Percentiles rank a stretch among this genome's conserved stretches.
These are phyloP conservation scores for Aspergillus brunneoviolaceus DNA, from an alignment of 2,329 filamentous ascomycete species.

Conservation along the genomic window DNA sequence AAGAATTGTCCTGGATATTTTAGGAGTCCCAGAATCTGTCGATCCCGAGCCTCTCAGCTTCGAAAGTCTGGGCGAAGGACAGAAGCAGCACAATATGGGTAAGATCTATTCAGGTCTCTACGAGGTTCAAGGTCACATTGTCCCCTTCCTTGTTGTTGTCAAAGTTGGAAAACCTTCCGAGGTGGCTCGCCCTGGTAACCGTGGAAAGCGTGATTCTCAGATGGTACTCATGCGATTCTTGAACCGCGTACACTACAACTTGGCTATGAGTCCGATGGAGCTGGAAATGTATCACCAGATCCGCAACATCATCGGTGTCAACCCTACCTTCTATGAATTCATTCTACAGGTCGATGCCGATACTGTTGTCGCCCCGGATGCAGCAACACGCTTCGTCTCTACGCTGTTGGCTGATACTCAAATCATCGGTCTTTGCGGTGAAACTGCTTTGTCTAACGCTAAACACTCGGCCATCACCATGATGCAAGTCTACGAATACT, in stretches of 20 bases:
- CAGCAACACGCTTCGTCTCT: slow-evolving; percentile 87
- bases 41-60: slow-evolving; percentile 97
- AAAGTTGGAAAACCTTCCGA: slow-evolving; percentile 89
- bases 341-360: slow-evolving; percentile 96
- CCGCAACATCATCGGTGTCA: slow-evolving; percentile 96
- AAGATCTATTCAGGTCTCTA: slow-evolving; percentile 98
- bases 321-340: slow-evolving; percentile 97
- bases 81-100: slow-evolving; percentile 99
- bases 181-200: slow-evolving; percentile 77
- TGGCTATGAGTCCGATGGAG: slow-evolving; percentile 92
- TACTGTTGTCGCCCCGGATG: slow-evolving; percentile 86
- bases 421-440: slow-evolving; percentile 90
- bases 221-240: slow-evolving; percentile 99
- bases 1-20: slow-evolving; percentile 92
- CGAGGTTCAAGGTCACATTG: slow-evolving; percentile 96
- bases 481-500: slow-evolving; percentile 99
- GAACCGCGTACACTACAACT: slow-evolving; percentile 97
- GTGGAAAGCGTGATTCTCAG: slow-evolving; percentile 98
- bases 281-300: slow-evolving; percentile 99
- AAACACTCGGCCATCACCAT: slow-evolving; percentile 94
- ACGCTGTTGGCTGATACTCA: slow-evolving; percentile 88
- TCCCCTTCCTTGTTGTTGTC: slow-evolving; percentile 93
- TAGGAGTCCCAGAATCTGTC: slow-evolving; percentile 88
- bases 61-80: slow-evolving; percentile 90
- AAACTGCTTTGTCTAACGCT: slow-evolving; percentile 88